Evolutionary conservation across 345 rosid species (phyloP).

Genomic region (Aquilaria sinensis): DNA sequence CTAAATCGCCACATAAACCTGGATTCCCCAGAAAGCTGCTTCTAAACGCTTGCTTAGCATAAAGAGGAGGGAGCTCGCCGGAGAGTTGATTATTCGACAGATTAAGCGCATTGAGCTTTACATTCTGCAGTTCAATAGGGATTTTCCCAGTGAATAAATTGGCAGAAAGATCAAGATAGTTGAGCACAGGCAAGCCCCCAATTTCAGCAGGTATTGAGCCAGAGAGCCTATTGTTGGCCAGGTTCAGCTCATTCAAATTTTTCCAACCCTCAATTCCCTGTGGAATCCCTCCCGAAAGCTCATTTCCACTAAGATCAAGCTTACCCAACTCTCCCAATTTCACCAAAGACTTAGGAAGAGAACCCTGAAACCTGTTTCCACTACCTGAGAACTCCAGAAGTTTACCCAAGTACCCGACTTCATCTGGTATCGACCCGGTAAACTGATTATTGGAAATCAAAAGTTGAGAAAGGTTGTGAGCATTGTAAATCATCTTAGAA

Average conservation of each 20-base stretch:
- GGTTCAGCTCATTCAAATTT: slow-evolving; percentile 69
- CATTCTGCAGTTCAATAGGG: slow-evolving; percentile 60
- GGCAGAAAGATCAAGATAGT: slow-evolving; percentile 81
- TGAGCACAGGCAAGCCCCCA: slow-evolving; percentile 65
- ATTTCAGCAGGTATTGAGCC: slow-evolving; percentile 61
- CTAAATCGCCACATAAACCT: slow-evolving; percentile 55
- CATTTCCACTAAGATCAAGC: slow-evolving; percentile 66
- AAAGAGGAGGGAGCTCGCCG: slow-evolving; percentile 66
- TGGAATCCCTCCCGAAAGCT: slow-evolving; percentile 65
- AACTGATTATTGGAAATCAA: slow-evolving; percentile 54
- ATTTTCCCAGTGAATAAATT: slow-evolving; percentile 63
- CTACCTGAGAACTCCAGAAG: slow-evolving; percentile 48
- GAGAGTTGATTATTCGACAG: slow-evolving; percentile 65
- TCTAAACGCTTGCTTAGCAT: slow-evolving; percentile 39
- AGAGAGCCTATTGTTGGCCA: slow-evolving; percentile 58
- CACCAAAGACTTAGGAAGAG: slow-evolving; percentile 48
- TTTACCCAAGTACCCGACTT: slow-evolving; percentile 42
- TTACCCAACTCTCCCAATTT: slow-evolving; percentile 39
- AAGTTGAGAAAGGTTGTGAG: slow-evolving; percentile 57
- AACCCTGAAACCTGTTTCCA: slow-evolving; percentile 41
- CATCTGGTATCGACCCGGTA: slow-evolving; percentile 52
- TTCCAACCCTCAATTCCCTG: slow-evolving; percentile 37
- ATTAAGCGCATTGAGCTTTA: slow-evolving; percentile 75
- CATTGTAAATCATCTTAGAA: slow-evolving; percentile 35
- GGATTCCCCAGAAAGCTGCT: slow-evolving; percentile 71